A percentile compares a stretch with the other conserved stretches of the same genome.
Evolutionary conservation across 768 basidiomycete species (phyloP).

Genomic region (Lactarius deliciosus): DNA sequence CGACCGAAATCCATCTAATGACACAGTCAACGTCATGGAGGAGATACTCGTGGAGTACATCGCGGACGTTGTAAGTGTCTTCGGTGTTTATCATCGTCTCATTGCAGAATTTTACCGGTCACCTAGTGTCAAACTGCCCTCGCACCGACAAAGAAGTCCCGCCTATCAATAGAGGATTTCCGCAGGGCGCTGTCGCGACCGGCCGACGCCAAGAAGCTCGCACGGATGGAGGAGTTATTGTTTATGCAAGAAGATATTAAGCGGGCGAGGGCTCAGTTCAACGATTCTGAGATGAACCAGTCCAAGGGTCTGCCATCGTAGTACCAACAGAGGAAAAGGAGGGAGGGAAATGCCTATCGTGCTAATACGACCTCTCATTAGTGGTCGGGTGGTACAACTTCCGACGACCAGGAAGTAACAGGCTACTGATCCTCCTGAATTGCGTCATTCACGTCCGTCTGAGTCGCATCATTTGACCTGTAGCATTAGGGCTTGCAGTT

Average conservation of each 20-base stretch:
- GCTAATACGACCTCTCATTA: constrained; percentile 4
- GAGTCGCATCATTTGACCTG: constrained; percentile 32
- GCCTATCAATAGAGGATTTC: constrained; percentile 85
- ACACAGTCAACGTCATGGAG: constrained; percentile 90
- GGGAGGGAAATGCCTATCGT: constrained; percentile 2
- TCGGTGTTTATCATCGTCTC: constrained; percentile 17
- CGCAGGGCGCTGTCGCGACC: constrained; percentile 75
- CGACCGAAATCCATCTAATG: constrained; percentile 81
- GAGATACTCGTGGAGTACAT: constrained; percentile 91
- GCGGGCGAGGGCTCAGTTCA: constrained; percentile 79
- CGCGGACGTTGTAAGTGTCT: constrained; percentile 73
- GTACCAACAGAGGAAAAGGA: constrained; percentile 12
- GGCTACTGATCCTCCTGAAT: constrained; percentile 64
- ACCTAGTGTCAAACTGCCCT: constrained; percentile 73
- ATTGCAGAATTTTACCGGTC: not conserved
- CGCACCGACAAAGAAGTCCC: constrained; percentile 64
- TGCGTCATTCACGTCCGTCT: constrained; percentile 34
- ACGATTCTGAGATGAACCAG: constrained; percentile 50
- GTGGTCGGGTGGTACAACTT: constrained; percentile 11
- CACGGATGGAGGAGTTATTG: constrained; percentile 86
- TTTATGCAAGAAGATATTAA: constrained; percentile 96
- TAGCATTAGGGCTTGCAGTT: constrained; percentile 29
- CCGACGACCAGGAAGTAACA: not conserved
- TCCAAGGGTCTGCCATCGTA: constrained; percentile 47
- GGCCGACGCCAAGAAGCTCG: constrained; percentile 90